Evolutionary conservation across 768 basidiomycete species (phyloP), one percentile per base, ranked within the genome.

Genomic region (Fomitopsis serialis): DNA sequence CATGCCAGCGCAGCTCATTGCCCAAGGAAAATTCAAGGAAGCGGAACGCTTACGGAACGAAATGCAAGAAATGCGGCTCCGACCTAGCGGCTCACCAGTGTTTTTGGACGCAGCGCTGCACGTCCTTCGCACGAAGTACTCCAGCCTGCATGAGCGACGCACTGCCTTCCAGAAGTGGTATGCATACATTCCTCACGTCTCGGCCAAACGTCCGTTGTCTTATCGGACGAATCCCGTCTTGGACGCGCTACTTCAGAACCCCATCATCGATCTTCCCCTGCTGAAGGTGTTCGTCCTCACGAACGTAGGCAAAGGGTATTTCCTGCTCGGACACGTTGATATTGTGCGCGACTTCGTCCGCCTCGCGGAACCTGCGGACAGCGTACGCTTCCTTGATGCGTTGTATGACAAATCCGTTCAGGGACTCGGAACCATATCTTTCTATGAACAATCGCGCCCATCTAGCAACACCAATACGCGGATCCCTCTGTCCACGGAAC

Each of bases 241-340:
- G n/a, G 61, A 61, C 11, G 61, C 73, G 10, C 60, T 79, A 23
- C 62, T 64, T 24, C 53, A 52, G 19, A 56, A 66, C 53, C 57
- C 57, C 1, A 56, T 59, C 34, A 63, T 67, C 44, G 67, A 75
- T 25, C 63, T 76, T 17, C 48, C 63, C 1, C 67, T 79, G 23
- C 54, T 79, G 15, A 60, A 72, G 51, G 69, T 64, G 13, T 78
- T 81, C 46, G 78, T 73, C 19, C 50, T 73, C 42, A 64, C 73
- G 3, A 68, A 72, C n/a, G 75, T 75, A 2, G 64, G 68, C 17
- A 82, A 79, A 58, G 83, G 83, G 0, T 77, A 76, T 52, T 48
- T 60, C 52, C 23, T 21, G 7, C 35, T 10, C 0, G 12, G 63
- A 10, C 37, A 57, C 3, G 2, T 24, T 0, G 6, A 62, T 7